Evolutionary conservation across 2,329 filamentous ascomycete species (phyloP).

Genomic region (Colletotrichum higginsianum): DNA sequence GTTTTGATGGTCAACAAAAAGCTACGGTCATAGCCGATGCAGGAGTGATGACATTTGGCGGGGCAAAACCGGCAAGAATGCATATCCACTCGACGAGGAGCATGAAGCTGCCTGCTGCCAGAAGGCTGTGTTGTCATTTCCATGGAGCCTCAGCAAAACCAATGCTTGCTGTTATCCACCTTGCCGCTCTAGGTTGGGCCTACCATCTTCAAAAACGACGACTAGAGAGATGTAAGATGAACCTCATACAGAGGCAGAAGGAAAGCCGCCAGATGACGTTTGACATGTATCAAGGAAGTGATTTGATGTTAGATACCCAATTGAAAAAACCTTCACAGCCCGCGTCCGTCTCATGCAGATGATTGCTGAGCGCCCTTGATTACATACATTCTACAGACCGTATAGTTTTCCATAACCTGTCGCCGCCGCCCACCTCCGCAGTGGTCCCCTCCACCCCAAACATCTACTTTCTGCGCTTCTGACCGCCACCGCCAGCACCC

Average conservation of each 20-base stretch:
- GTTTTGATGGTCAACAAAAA: background rate
- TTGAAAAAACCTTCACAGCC: conserved; percentile 27
- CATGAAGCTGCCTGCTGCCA: background rate
- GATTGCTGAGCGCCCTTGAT: conserved; percentile 30
- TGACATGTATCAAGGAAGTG: conserved; percentile 17
- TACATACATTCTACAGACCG: conserved; percentile 18
- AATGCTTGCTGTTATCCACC: background rate
- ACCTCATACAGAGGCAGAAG: background rate
- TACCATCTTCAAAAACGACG: background rate
- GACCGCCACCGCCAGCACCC: conserved; percentile 54
- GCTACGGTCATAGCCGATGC: background rate
- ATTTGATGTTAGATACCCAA: conserved; percentile 37
- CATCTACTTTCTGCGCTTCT: conserved; percentile 44
- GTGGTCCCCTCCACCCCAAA: too few relatives aligned
- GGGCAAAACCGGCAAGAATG: background rate
- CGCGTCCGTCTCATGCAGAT: conserved; percentile 9
- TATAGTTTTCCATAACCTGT: background rate
- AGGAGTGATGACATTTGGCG: background rate
- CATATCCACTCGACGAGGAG: background rate
- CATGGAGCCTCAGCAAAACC: background rate
- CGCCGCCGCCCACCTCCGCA: background rate
- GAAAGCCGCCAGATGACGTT: background rate
- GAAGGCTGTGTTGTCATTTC: background rate
- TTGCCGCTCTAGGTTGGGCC: background rate
- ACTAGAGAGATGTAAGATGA: background rate